Conservation (phyloP, 1,284 basidiomycete genomes). For the Boletus semigastroideus region DNA sequence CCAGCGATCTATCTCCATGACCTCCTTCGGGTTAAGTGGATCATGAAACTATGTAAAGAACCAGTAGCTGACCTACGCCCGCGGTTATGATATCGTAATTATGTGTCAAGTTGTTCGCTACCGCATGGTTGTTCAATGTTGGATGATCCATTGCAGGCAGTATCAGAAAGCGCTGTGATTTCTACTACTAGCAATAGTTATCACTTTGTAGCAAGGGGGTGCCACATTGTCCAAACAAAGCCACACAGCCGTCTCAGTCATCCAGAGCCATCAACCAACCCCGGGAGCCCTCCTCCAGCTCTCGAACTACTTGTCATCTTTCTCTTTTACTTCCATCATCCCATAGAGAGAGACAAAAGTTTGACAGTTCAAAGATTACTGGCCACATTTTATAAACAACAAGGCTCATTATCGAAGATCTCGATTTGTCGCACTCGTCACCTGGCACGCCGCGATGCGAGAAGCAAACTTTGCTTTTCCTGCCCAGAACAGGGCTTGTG, state of each 20-base stretch:
- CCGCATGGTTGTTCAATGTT: neutral
- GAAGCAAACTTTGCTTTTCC: slow-evolving; percentile 98
- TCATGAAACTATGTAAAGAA: neutral
- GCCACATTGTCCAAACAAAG: slow-evolving; percentile 33
- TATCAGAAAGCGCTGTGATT: too few relatives aligned
- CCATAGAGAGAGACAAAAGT: neutral
- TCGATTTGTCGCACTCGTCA: slow-evolving; percentile 15
- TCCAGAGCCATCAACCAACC: slow-evolving; percentile 30
- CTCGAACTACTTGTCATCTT: slow-evolving; percentile 15
- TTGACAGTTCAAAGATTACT: neutral
- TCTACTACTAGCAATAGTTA: too few relatives aligned
- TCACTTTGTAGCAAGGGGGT: neutral
- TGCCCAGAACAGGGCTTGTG: slow-evolving; percentile 91
- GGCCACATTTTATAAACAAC: neutral
- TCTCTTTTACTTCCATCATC: slow-evolving; percentile 4
- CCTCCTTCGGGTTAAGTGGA: neutral
- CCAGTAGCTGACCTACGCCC: neutral
- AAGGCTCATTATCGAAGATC: slow-evolving; percentile 12
- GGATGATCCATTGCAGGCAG: too few relatives aligned
- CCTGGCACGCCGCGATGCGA: slow-evolving; percentile 62
- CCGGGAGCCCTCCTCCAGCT: slow-evolving; percentile 10
- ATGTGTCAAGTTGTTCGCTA: neutral
- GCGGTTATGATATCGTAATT: neutral
- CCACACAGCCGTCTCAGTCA: slow-evolving; percentile 33
- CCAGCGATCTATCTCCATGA: neutral